Evolutionary conservation across 192 early-diverging fungal genomes (phyloP).

Genomic region (Phlyctochytrium bullatum): DNA sequence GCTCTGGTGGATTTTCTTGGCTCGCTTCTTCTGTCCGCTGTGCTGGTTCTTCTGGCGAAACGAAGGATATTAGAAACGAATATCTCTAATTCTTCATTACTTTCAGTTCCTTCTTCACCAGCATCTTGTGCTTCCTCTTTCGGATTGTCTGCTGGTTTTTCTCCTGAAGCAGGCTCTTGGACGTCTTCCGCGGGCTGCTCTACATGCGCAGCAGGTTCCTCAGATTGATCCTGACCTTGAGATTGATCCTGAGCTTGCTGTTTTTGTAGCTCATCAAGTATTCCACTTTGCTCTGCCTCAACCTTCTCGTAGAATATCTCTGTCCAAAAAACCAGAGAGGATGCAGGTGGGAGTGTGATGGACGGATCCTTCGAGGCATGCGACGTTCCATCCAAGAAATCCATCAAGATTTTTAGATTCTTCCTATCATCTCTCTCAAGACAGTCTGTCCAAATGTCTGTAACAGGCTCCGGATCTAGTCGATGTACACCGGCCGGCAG

Average conservation of each 20-base stretch:
- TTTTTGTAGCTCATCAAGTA: too few species aligned
- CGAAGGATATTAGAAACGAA: neutral
- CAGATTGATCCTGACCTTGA: too few species aligned
- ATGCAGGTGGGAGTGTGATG: neutral
- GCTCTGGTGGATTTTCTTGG: constrained; percentile 2
- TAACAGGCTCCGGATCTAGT: neutral
- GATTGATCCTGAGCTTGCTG: too few species aligned
- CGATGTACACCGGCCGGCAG: neutral
- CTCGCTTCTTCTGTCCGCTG: neutral
- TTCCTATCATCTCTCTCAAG: constrained; percentile 39
- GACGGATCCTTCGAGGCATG: neutral
- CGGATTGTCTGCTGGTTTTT: too few species aligned
- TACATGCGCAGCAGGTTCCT: too few species aligned
- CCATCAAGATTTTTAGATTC: constrained; percentile 36
- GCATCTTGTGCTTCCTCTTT: too few species aligned
- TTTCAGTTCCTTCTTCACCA: too few species aligned
- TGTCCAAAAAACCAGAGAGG: constrained; percentile 50
- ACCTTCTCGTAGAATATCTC: constrained; percentile 31
- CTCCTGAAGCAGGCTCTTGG: too few species aligned
- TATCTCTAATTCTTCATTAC: too few species aligned
- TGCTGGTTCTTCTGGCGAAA: neutral
- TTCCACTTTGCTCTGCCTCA: too few species aligned
- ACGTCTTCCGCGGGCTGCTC: too few species aligned
- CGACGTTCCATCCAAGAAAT: constrained; percentile 42
- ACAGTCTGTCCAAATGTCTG: constrained; percentile 49